Evolutionary conservation across 441 rosid species (phyloP), one percentile per base, ranked within the genome.

Genomic region (Erodium texanum): DNA sequence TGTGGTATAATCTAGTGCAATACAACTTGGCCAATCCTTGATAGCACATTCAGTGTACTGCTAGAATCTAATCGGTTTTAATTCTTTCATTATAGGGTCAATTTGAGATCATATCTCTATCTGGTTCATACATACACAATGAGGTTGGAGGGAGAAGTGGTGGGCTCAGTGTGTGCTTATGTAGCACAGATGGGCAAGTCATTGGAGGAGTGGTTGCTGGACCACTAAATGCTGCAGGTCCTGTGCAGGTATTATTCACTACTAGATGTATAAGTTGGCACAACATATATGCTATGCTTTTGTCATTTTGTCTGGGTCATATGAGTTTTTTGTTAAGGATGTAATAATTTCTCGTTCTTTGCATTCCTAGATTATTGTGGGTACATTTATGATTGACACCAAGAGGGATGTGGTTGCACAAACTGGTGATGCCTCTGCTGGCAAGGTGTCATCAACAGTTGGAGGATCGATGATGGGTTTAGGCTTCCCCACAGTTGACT

Each of bases 121-220:
- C 89, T 66, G 97, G 99, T 75, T 94, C 97, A 52, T 91, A 79
- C 78, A 79, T 91, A 43, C 89, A 85, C 23, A 83, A 90, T 43
- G 90, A 88, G 43, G 67, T 58, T 76, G 97, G 96, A 62, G 89
- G 89, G 27, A 86, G 85, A 79, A 76, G 85, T 41, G 96, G 97
- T 73, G 92, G 93, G 54, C 87, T 94, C 61, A 86, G 96, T 73
- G 84, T 88, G 24, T 91, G 93, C 54, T 80, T 94, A 48, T 83
- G 87, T 62, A 77, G 70, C 72, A 50, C 87, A 12, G 86, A 85
- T 75, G 97, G 96, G 68, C 89, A 87, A 74, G 84, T 89, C 56
- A 74, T 94, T 63, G 99, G 97, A 27, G 99, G 99, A 77, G 96
- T 87, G 14, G 80, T 94, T 70, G 93, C 90, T 36, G 93, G 89